phyloP scores from a whole-genome alignment of 768 basidiomycete genomes.

The Termitomyces sp. region DNA sequence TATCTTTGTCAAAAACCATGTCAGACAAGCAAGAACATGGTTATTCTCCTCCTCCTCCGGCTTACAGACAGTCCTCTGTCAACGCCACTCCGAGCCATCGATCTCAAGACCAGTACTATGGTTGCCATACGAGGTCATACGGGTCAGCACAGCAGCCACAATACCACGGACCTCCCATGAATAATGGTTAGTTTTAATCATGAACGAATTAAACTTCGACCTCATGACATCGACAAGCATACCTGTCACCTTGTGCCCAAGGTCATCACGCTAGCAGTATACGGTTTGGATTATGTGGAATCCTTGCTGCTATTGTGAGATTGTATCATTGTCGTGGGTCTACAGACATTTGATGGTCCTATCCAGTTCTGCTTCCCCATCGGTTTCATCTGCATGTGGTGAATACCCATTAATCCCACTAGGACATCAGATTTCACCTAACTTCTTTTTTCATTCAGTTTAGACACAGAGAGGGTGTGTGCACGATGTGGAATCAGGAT shows the following conservation, averaged over 20 bases:
- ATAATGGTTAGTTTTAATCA: constrained; percentile 6
- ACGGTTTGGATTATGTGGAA: constrained; percentile 26
- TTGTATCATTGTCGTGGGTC: background rate
- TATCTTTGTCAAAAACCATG: constrained; percentile 7
- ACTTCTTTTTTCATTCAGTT: constrained; percentile 8
- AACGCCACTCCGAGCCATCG: background rate
- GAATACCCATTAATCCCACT: background rate
- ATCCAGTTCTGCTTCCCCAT: constrained; percentile 24
- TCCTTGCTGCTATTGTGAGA: constrained; percentile 26
- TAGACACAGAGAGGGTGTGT: constrained; percentile 29
- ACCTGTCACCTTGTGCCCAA: constrained; percentile 22
- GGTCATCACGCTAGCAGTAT: constrained; percentile 22
- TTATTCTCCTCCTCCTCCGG: constrained; percentile 6
- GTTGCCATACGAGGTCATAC: constrained; percentile 1
- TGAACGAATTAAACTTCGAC: background rate
- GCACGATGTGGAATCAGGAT: constrained; percentile 29
- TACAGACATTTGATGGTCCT: background rate
- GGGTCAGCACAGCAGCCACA: constrained; percentile 6
- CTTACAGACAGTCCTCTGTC: constrained; percentile 5
- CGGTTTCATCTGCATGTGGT: constrained; percentile 27
- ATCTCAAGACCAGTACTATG: background rate
- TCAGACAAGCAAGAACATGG: constrained; percentile 7
- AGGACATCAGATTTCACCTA: background rate
- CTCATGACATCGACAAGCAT: constrained; percentile 6
- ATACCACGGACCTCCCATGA: constrained; percentile 5